Base-by-base conservation (phyloP, 768 basidiomycete species). In the Boletus subparvulus region DNA sequence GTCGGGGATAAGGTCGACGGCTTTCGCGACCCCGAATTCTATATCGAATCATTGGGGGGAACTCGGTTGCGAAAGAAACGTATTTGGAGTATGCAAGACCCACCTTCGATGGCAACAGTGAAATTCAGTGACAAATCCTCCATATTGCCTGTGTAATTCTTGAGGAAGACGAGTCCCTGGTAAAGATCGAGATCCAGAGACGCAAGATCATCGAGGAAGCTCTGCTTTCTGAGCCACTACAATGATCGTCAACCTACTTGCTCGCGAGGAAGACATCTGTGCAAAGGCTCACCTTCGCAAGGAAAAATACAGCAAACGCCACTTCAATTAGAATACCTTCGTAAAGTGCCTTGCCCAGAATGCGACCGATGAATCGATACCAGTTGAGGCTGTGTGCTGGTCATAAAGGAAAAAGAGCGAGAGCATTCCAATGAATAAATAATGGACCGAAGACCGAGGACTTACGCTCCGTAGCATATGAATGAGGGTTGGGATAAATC, bases 321-420 rank as follows among this genome's bases (percentile, higher is more conserved):
- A 98, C 93, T 61, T 98, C 94, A 16, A 96, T 87, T 8, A 99
- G 77, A 45, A 98, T 97, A 1, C 95, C 94, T 51, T 98, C 92
- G 65, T 99, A 98, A 69, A 99, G 79, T 0, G 96, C 97, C 69
- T 98, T 98, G 6, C 96, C 96, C 1, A 99, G 78, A 19, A 99
- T 91, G 2, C 92, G 80, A 0, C 97, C 97, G 57, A 98, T 89
- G 72, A 96, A 94, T 2, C 86, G 82, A 68, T 91, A 98, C 96
- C 96, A 98, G 42, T 82, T 84, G 47, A 98, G 76, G 66, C 87
- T 94, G 66, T 92, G 88, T 0, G 82, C 90, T 95, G 30, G 3
- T 65, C 8, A 57, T 19, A 17, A 26, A 28, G 30, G 14, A n/a
- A 46, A 13, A 44, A 44, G 24, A 49, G 42, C 14, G 36, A 54